Percentiles rank a stretch among this genome's conserved stretches.
phyloP scores from a whole-genome alignment of 495 filamentous ascomycete species.

The Xylaria venustula region DNA sequence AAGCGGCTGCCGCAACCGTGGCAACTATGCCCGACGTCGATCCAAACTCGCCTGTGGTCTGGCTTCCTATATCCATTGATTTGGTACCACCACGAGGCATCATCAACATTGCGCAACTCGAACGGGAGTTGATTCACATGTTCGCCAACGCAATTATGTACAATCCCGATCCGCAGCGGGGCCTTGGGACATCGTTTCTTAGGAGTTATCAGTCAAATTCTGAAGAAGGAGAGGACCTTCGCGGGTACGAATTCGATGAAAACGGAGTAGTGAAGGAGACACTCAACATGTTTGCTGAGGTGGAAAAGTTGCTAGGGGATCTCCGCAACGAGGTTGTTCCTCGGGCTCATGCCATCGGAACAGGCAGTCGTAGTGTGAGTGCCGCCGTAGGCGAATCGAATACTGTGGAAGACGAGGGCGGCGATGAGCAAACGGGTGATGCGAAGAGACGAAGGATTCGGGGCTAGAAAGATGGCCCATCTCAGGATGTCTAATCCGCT shows the following conservation, averaged over 20 bases:
- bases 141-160: conserved; percentile 98
- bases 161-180: conserved; percentile 72
- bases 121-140: conserved; percentile 95
- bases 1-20: conserved; percentile 64
- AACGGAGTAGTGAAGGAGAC: conserved; percentile 81
- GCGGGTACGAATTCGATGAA: conserved; percentile 61
- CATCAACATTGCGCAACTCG: conserved; percentile 90
- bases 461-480: too few relatives aligned
- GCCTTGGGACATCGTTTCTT: conserved; percentile 62
- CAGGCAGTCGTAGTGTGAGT: conserved; percentile 29
- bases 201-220: conserved; percentile 24
- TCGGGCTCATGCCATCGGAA: conserved; percentile 22
- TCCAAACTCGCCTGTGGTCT: conserved; percentile 49
- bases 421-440: conserved; percentile 26
- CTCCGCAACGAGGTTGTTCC: conserved; percentile 37
- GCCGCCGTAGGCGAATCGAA: conserved; percentile 24
- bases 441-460: conserved; percentile 27
- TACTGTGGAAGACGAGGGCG: conserved; percentile 25
- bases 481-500: too few relatives aligned
- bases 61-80: conserved; percentile 68
- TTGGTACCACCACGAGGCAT: conserved; percentile 85
- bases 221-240: conserved; percentile 44
- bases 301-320: conserved; percentile 59
- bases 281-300: conserved; percentile 76
- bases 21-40: conserved; percentile 48